phyloP scores from a whole-genome alignment of 306 rosid species.

The Pyrus pyrifolia region DNA sequence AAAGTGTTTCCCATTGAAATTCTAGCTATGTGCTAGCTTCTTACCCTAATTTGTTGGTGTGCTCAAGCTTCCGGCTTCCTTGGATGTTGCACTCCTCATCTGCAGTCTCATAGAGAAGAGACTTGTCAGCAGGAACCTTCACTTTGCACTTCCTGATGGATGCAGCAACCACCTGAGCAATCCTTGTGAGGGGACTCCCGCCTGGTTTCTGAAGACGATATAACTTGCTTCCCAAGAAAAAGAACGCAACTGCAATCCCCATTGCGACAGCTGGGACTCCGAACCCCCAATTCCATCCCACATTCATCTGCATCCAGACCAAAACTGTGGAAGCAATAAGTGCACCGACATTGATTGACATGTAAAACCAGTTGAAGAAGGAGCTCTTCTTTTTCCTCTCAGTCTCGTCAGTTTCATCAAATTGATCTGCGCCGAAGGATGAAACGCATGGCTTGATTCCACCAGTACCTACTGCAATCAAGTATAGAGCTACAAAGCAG shows the following conservation, averaged over 20 bases:
- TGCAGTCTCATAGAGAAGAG: conserved; percentile 65
- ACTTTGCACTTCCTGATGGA: conserved; percentile 39
- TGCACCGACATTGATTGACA: conserved; percentile 72
- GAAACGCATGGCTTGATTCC: conserved; percentile 94
- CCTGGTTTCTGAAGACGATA: conserved; percentile 71
- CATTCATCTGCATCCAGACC: conserved; percentile 77
- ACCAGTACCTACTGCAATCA: conserved; percentile 83
- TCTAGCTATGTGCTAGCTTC: neutral
- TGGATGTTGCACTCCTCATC: conserved; percentile 55
- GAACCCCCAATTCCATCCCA: conserved; percentile 93
- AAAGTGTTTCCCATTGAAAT: neutral
- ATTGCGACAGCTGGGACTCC: conserved; percentile 82
- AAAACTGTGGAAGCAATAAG: conserved; percentile 66
- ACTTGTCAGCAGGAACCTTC: conserved; percentile 47
- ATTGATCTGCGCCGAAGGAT: conserved; percentile 83
- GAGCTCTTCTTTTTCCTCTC: conserved; percentile 64
- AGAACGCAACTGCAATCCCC: conserved; percentile 54
- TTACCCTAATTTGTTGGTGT: conserved; percentile 52
- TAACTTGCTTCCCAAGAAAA: conserved; percentile 46
- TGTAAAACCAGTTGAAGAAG: conserved; percentile 87
- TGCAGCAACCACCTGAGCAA: conserved; percentile 66
- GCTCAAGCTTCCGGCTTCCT: conserved; percentile 84
- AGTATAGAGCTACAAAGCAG: conserved; percentile 53
- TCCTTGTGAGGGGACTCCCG: conserved; percentile 80
- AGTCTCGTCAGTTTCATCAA: conserved; percentile 50